phyloP scores from a whole-genome alignment of 2,329 filamentous ascomycete genomes.

The Pyricularia grisea region DNA sequence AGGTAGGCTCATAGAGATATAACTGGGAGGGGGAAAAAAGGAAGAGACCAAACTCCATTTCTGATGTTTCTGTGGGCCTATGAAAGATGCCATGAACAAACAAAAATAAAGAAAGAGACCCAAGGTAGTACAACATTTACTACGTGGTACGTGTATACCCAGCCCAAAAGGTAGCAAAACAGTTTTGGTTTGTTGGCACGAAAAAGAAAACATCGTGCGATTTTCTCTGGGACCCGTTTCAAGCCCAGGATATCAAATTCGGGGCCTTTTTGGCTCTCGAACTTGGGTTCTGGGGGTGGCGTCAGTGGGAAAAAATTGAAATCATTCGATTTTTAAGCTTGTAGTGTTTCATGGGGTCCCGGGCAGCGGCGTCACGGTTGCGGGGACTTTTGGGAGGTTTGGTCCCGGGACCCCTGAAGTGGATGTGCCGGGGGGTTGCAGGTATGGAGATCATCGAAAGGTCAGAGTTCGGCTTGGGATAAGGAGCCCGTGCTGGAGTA shows the following conservation, averaged over 20 bases:
- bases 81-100: neutral
- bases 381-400: neutral
- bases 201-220: neutral
- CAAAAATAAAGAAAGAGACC: too few species aligned
- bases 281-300: neutral
- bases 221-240: neutral
- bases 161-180: too few species aligned
- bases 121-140: neutral
- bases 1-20: neutral
- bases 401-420: neutral
- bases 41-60: neutral
- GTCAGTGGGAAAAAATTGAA: neutral
- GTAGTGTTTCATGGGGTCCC: neutral
- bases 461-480: neutral
- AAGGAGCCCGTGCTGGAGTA: neutral
- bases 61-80: neutral
- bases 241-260: neutral
- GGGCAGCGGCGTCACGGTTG: neutral
- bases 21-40: neutral
- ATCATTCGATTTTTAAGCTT: neutral
- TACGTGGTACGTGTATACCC: neutral
- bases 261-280: too few species aligned
- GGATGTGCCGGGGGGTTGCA: neutral
- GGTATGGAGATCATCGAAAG: constrained; percentile 2
- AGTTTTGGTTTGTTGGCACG: neutral